Conservation (phyloP, 225 moss, liverwort and hornwort species). For the Takakia lepidozioides region DNA sequence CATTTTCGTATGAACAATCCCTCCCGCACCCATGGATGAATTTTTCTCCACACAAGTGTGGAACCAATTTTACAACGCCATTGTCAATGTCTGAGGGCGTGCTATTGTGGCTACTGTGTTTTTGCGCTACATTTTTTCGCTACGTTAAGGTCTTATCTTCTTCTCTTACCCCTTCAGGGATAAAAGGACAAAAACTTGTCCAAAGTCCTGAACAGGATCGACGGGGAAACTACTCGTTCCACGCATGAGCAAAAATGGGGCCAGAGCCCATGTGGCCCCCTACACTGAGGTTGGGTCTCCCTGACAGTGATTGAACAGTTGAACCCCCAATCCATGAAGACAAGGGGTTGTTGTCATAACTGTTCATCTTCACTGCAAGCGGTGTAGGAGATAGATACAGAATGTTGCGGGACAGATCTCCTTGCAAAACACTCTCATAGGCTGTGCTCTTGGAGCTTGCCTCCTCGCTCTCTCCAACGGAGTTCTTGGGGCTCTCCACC, state of each 20-base stretch:
- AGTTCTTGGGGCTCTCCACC: slow-evolving; percentile 40
- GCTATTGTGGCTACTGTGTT: slow-evolving; percentile 20
- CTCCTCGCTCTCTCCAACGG: slow-evolving; percentile 69
- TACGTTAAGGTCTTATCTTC: slow-evolving; percentile 2
- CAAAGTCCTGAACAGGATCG: slow-evolving; percentile 8
- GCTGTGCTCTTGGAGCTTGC: slow-evolving; percentile 79
- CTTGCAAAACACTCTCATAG: slow-evolving; percentile 69
- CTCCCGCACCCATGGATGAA: slow-evolving; percentile 34
- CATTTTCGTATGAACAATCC: slow-evolving; percentile 48
- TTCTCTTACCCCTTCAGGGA: slow-evolving; percentile 18
- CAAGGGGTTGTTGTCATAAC: slow-evolving; percentile 56
- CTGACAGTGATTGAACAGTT: slow-evolving; percentile 41
- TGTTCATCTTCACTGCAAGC: slow-evolving; percentile 32
- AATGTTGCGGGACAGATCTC: slow-evolving; percentile 55
- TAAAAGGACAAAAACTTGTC: slow-evolving; percentile 27
- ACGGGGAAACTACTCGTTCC: slow-evolving; percentile 41
- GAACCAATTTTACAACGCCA: slow-evolving; percentile 40
- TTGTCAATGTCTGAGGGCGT: slow-evolving; percentile 49
- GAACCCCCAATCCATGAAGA: slow-evolving; percentile 70
- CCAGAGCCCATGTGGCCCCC: slow-evolving; percentile 66
- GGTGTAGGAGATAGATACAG: slow-evolving; percentile 59
- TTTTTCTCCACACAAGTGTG: slow-evolving; percentile 38
- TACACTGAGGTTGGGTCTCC: slow-evolving; percentile 54
- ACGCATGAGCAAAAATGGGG: slow-evolving; percentile 94
- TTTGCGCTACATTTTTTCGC: slow-evolving; percentile 11